Evolutionary conservation across 192 early-diverging fungal species (phyloP).

Genomic region (Coemansia sp.): DNA sequence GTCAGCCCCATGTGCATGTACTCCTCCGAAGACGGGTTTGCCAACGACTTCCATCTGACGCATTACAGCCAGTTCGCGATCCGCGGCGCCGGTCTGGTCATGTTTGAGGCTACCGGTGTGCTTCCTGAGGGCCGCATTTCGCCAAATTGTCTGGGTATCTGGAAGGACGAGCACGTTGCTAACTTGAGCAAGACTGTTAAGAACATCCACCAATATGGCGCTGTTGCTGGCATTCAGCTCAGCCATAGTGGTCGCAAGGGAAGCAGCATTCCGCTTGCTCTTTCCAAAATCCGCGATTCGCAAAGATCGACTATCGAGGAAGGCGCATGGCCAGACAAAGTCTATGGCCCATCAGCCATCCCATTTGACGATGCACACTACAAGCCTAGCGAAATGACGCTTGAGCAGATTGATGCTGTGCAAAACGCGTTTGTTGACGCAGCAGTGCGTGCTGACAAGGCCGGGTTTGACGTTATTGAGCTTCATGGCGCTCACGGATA

Average conservation of each 20-base stretch:
- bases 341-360: slow-evolving; percentile 65
- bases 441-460: slow-evolving; percentile 69
- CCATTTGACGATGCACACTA: slow-evolving; percentile 33
- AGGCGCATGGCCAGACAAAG: slow-evolving; percentile 73
- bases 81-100: slow-evolving; percentile 75
- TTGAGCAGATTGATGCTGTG: slow-evolving; percentile 68
- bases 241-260: slow-evolving; percentile 85
- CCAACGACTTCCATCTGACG: slow-evolving; percentile 65
- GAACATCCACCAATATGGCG: slow-evolving; percentile 63
- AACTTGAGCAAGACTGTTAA: slow-evolving; percentile 46
- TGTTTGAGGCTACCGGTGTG: slow-evolving; percentile 80
- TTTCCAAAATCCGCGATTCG: slow-evolving; percentile 7
- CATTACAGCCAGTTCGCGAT: slow-evolving; percentile 72
- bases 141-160: slow-evolving; percentile 76
- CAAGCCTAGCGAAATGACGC: slow-evolving; percentile 56
- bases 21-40: slow-evolving; percentile 57
- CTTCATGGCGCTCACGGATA: slow-evolving; percentile 92
- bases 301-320: slow-evolving; percentile 14
- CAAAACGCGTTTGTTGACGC: slow-evolving; percentile 65
- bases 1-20: slow-evolving; percentile 89
- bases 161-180: slow-evolving; percentile 75
- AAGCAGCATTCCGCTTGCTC: slow-evolving; percentile 33
- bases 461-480: slow-evolving; percentile 87
- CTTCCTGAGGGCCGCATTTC: slow-evolving; percentile 74
- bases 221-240: slow-evolving; percentile 70